Conservation (phyloP, 129 eudicot genomes). For the Kitagawia praeruptora region DNA sequence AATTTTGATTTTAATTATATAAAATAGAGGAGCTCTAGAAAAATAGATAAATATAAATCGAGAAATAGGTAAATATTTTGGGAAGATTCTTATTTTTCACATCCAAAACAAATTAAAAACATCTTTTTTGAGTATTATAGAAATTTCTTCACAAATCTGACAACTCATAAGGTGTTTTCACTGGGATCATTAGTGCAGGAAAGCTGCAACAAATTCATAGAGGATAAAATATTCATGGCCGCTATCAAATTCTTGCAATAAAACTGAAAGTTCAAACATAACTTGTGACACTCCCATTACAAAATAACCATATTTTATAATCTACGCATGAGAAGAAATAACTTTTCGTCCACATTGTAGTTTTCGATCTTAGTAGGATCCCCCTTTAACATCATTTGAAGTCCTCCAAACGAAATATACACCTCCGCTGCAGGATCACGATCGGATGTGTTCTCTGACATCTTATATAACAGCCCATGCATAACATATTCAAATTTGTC, state of each 20-base stretch:
- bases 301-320: neutral
- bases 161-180: too few species aligned
- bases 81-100: too few species aligned
- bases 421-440: conserved; percentile 43
- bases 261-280: neutral
- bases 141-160: too few species aligned
- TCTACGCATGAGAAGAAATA: conserved; percentile 70
- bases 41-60: too few species aligned
- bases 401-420: conserved; percentile 82
- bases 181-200: too few species aligned
- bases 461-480: conserved; percentile 83
- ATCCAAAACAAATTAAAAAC: too few species aligned
- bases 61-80: too few species aligned
- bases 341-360: conserved; percentile 58
- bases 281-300: neutral
- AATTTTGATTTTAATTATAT: too few species aligned
- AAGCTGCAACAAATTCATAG: too few species aligned
- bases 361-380: conserved; percentile 48
- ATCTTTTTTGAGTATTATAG: too few species aligned
- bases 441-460: conserved; percentile 39
- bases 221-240: too few species aligned
- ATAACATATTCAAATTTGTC: conserved; percentile 83
- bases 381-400: conserved; percentile 64
- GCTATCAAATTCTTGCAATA: neutral
- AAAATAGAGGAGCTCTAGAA: too few species aligned